Percentiles rank a stretch among this genome's conserved stretches.
These are phyloP conservation scores for Beauveria australis DNA, from an alignment of 2,329 filamentous ascomycete species.

Conservation along the genomic window DNA sequence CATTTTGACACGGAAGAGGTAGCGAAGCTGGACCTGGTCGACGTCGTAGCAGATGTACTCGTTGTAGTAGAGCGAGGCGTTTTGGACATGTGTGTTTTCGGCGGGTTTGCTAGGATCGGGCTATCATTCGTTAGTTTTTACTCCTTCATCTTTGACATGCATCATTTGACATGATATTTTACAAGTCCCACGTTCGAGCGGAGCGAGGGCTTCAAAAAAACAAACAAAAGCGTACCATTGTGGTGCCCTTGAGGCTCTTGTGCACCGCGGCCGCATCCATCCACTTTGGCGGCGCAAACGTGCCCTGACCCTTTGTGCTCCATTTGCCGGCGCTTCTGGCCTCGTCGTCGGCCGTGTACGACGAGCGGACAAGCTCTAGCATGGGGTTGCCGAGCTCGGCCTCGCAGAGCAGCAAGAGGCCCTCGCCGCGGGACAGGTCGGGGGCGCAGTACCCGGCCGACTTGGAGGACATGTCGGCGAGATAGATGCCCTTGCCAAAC, in stretches of 20 bases:
- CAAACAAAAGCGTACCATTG: slow-evolving; percentile 53
- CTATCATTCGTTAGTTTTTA: slow-evolving; percentile 21
- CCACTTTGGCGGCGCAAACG: slow-evolving; percentile 58
- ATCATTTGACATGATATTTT: neutral
- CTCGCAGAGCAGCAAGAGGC: slow-evolving; percentile 74
- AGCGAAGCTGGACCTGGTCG: slow-evolving; percentile 60
- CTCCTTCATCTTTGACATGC: neutral
- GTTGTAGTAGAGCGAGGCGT: slow-evolving; percentile 54
- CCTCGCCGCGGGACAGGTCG: slow-evolving; percentile 55
- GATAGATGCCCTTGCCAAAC: slow-evolving; percentile 86
- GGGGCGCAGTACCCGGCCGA: slow-evolving; percentile 69
- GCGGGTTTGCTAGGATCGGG: slow-evolving; percentile 41
- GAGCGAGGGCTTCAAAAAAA: neutral
- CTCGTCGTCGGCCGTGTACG: slow-evolving; percentile 55
- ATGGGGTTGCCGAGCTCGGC: slow-evolving; percentile 68
- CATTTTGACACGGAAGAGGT: slow-evolving; percentile 58
- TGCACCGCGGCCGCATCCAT: slow-evolving; percentile 64
- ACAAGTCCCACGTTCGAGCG: neutral
- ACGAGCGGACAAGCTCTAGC: slow-evolving; percentile 49
- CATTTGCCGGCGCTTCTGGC: slow-evolving; percentile 52
- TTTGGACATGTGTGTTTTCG: slow-evolving; percentile 36
- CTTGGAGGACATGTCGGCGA: slow-evolving; percentile 79
- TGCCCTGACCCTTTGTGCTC: slow-evolving; percentile 64
- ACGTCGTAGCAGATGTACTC: slow-evolving; percentile 68
- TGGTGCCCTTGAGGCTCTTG: slow-evolving; percentile 55